Evolutionary conservation across 2,329 filamentous ascomycete species (phyloP).

Genomic region (Trichocomaceae sp.): DNA sequence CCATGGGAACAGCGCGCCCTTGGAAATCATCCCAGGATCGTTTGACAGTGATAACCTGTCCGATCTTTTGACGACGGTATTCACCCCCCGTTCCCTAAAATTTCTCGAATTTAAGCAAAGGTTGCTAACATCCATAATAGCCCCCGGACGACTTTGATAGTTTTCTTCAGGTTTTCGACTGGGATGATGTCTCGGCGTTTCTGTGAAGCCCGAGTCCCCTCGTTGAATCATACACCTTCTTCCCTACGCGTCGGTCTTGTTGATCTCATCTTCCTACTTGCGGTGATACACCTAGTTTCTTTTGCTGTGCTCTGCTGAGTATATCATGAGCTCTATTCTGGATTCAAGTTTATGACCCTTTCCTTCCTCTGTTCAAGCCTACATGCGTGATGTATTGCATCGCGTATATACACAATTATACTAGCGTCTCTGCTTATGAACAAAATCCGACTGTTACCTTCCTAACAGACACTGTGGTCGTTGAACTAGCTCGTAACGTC

Average conservation of each 20-base stretch:
- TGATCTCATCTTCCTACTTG: not conserved
- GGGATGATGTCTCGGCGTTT: slow-evolving; percentile 13
- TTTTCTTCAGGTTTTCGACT: slow-evolving; percentile 14
- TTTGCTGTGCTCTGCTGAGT: too few relatives aligned
- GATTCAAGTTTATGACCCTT: too few relatives aligned
- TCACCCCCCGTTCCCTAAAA: not conserved
- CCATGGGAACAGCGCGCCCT: not conserved
- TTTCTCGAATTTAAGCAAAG: not conserved
- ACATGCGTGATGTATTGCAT: not conserved
- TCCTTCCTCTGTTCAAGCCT: not conserved
- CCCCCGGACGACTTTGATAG: slow-evolving; percentile 14
- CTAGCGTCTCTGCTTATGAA: too few relatives aligned
- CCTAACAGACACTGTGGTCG: too few relatives aligned
- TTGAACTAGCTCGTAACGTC: too few relatives aligned
- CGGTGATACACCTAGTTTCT: too few relatives aligned
- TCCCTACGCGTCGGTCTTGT: not conserved
- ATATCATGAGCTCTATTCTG: too few relatives aligned
- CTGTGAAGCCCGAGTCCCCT: not conserved
- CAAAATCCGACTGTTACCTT: too few relatives aligned
- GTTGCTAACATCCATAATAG: slow-evolving; percentile 3
- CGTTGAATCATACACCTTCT: not conserved
- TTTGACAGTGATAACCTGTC: slow-evolving; percentile 11
- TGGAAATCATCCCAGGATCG: slow-evolving; percentile 5
- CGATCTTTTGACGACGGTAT: slow-evolving; percentile 13
- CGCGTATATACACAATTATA: too few relatives aligned